Conservation (phyloP, 140 eudicot species). For the Oenanthe javanica region DNA sequence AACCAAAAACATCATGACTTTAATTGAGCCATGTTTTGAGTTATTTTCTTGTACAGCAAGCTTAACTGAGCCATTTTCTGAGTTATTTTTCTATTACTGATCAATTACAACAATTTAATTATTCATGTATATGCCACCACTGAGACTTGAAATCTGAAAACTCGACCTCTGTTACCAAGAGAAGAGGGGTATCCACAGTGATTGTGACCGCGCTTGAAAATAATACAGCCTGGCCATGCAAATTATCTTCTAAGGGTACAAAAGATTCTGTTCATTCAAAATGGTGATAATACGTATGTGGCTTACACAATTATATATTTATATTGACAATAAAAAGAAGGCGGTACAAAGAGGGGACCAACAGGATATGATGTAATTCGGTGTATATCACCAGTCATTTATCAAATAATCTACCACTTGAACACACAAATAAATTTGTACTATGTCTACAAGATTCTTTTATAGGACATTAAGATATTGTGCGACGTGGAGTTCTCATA, state of each 20-base stretch:
- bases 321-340: neutral
- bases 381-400: neutral
- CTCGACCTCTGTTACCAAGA: too few relatives aligned
- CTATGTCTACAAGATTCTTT: neutral
- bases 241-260: neutral
- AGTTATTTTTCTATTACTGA: neutral
- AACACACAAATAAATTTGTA: neutral
- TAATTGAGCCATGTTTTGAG: too few relatives aligned
- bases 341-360: neutral
- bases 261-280: neutral
- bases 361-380: neutral
- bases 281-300: slow-evolving; percentile 10
- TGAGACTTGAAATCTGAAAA: too few relatives aligned
- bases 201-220: neutral
- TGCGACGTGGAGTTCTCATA: slow-evolving; percentile 4
- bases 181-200: neutral
- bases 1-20: too few relatives aligned
- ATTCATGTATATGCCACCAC: too few relatives aligned
- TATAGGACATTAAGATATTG: neutral
- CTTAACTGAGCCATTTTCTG: neutral
- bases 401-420: neutral
- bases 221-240: neutral
- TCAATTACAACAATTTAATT: neutral
- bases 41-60: too few relatives aligned
- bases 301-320: neutral